A percentile compares a stretch with the other conserved stretches of the same genome.
phyloP scores from a whole-genome alignment of 805 yeast species.

The Kodamaea neixiangensis region DNA sequence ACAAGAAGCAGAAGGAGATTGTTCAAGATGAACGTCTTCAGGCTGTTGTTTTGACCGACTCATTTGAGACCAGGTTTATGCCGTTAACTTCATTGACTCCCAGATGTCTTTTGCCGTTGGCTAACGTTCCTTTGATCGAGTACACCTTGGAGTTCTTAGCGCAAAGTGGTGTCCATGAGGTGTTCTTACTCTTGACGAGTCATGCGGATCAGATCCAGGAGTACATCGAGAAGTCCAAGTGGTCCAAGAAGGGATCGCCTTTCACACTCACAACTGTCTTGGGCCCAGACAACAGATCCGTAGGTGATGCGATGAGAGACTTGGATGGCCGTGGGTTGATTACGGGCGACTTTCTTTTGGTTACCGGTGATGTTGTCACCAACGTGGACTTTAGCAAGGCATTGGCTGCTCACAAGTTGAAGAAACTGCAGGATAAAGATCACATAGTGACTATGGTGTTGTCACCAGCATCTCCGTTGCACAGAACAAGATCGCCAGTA shows the following conservation, averaged over 20 bases:
- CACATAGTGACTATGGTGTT: conserved; percentile 94
- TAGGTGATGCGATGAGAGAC: conserved; percentile 97
- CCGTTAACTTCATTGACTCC: conserved; percentile 87
- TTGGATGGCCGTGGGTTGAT: conserved; percentile 88
- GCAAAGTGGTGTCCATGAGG: conserved; percentile 86
- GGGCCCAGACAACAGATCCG: conserved; percentile 84
- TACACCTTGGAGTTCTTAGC: conserved; percentile 94
- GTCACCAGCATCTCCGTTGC: conserved; percentile 79
- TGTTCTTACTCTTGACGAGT: conserved; percentile 83
- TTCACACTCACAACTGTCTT: conserved; percentile 77
- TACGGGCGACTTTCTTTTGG: conserved; percentile 83
- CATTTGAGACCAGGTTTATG: conserved; percentile 88
- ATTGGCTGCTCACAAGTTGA: conserved; percentile 69
- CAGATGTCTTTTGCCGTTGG: conserved; percentile 87
- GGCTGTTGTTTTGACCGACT: conserved; percentile 93
- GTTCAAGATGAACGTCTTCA: conserved; percentile 77
- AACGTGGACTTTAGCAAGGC: conserved; percentile 80
- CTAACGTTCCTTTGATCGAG: conserved; percentile 91
- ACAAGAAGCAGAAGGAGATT: conserved; percentile 55
- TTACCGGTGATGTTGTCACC: conserved; percentile 95
- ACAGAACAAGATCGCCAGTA: conserved; percentile 76
- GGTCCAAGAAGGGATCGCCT: conserved; percentile 72
- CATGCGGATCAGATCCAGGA: conserved; percentile 87
- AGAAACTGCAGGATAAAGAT: conserved; percentile 77
- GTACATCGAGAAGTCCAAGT: conserved; percentile 73